Percentiles rank a stretch among this genome's conserved stretches.
Evolutionary conservation across 2,329 filamentous ascomycete genomes (phyloP).

Genomic region (Aspergillus niger): DNA sequence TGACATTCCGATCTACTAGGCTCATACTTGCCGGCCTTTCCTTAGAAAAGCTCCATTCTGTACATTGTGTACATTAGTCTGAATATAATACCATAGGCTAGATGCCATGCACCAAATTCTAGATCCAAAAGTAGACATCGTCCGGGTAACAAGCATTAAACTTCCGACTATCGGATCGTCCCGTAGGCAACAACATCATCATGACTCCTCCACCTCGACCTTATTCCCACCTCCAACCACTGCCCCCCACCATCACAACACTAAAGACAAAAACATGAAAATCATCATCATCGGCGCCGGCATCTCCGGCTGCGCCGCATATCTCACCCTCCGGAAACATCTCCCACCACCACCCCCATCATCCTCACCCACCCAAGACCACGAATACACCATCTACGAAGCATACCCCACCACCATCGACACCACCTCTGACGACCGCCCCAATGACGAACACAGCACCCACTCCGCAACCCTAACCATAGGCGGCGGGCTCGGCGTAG

Average conservation of each 20-base stretch:
- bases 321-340: constrained; percentile 45
- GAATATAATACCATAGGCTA: too few relatives aligned
- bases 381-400: constrained; percentile 45
- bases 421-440: too few relatives aligned
- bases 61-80: background rate
- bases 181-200: background rate
- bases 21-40: too few relatives aligned
- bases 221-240: background rate
- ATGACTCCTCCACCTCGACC: background rate
- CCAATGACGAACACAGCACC: too few relatives aligned
- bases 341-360: constrained; percentile 29
- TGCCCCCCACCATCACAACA: too few relatives aligned
- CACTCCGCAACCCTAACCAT: constrained; percentile 21
- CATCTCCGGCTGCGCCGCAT: constrained; percentile 44
- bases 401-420: constrained; percentile 34
- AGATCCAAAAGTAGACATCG: background rate
- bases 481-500: constrained; percentile 43
- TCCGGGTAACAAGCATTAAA: background rate
- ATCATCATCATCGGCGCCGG: constrained; percentile 49
- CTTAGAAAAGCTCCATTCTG: too few relatives aligned
- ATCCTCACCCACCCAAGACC: constrained; percentile 5
- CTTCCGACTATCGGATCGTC: background rate
- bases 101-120: too few relatives aligned
- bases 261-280: constrained; percentile 33
- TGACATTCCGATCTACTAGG: background rate